A percentile compares a stretch with the other conserved stretches of the same genome.
Conservation (phyloP, 306 rosid species). For the Vigna reflexopilosa region DNA sequence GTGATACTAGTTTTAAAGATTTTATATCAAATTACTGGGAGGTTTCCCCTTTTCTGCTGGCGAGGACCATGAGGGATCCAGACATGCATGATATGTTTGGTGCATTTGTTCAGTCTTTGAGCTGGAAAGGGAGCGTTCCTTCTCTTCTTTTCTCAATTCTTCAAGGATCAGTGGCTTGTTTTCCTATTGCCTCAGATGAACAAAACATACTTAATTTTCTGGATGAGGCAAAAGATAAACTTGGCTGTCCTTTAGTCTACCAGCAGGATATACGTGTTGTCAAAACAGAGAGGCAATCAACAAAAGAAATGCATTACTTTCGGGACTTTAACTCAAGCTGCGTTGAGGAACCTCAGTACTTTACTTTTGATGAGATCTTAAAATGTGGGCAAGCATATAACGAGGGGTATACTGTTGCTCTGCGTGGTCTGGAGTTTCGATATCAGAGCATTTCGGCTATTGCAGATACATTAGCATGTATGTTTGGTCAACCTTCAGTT, state of each 20-base stretch:
- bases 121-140: slow-evolving; percentile 51
- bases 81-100: slow-evolving; percentile 52
- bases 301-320: slow-evolving; percentile 75
- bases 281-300: slow-evolving; percentile 57
- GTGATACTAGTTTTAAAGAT: slow-evolving; percentile 60
- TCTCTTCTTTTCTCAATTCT: slow-evolving; percentile 66
- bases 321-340: slow-evolving; percentile 49
- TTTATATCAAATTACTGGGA: slow-evolving; percentile 75
- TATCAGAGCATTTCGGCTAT: slow-evolving; percentile 66
- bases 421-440: slow-evolving; percentile 88
- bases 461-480: slow-evolving; percentile 71
- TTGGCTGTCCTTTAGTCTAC: slow-evolving; percentile 79
- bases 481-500: slow-evolving; percentile 88
- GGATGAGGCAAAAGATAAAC: slow-evolving; percentile 60
- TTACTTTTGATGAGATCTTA: slow-evolving; percentile 52
- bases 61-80: slow-evolving; percentile 40
- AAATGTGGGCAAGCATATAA: slow-evolving; percentile 72
- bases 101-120: slow-evolving; percentile 52
- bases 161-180: slow-evolving; percentile 68
- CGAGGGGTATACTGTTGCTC: slow-evolving; percentile 80
- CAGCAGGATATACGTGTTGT: slow-evolving; percentile 83
- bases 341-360: slow-evolving; percentile 52
- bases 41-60: slow-evolving; percentile 59
- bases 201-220: slow-evolving; percentile 64
- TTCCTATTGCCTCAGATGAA: slow-evolving; percentile 85